phyloP scores from a whole-genome alignment of 2,329 filamentous ascomycete genomes.

The Diaporthe citrichinensis region DNA sequence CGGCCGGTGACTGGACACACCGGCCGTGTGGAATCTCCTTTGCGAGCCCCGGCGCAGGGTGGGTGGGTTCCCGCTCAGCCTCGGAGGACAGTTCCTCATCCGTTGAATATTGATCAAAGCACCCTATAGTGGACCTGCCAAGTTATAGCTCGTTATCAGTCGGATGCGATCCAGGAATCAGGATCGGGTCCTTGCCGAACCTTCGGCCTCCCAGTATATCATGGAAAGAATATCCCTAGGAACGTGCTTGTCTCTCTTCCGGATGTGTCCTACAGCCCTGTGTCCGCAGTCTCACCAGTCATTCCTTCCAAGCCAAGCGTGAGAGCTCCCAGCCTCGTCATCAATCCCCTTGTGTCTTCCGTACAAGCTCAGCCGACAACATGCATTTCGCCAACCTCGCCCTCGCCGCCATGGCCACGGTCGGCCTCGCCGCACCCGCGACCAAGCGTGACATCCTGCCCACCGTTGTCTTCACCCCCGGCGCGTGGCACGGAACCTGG shows the following conservation, averaged over 20 bases:
- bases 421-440: slow-evolving; percentile 23
- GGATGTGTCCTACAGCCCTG: background rate
- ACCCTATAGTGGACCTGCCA: slow-evolving; percentile 21
- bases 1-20: background rate
- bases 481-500: slow-evolving; percentile 54
- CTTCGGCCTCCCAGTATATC: background rate
- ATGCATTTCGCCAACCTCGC: slow-evolving; percentile 25
- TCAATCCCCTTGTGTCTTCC: background rate
- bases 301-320: background rate
- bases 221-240: background rate
- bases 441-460: slow-evolving; percentile 26
- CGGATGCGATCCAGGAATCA: slow-evolving; percentile 5
- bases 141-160: slow-evolving; percentile 18
- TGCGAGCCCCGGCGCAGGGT: background rate
- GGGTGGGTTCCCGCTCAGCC: slow-evolving; percentile 17
- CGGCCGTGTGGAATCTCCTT: background rate
- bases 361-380: background rate
- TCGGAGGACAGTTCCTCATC: slow-evolving; percentile 29
- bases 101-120: slow-evolving; percentile 25
- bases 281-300: background rate
- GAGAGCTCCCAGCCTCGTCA: background rate
- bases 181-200: slow-evolving; percentile 10
- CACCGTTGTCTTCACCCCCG: slow-evolving; percentile 55
- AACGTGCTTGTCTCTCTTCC: background rate
- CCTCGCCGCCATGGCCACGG: slow-evolving; percentile 15